These are phyloP conservation scores for Diversispora eburnea DNA, from an alignment of 192 early-diverging fungal genomes.

Conservation along the genomic window DNA sequence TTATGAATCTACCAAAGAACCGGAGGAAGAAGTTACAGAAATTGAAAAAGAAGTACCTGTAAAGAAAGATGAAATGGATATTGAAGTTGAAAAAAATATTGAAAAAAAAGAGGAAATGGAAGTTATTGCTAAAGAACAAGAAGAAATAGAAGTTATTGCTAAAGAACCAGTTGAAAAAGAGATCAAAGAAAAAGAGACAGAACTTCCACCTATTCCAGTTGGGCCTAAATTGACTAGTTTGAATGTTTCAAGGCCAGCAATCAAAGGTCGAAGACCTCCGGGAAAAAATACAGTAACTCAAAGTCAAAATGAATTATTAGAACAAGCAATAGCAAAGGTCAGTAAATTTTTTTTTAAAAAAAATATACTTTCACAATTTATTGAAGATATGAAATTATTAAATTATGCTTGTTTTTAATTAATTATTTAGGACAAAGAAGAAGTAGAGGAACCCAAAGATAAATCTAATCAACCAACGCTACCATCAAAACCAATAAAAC, in stretches of 20 bases:
- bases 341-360: background rate
- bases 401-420: background rate
- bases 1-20: too few relatives aligned
- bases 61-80: background rate
- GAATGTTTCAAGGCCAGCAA: background rate
- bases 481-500: conserved; percentile 39
- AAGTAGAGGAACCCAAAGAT: conserved; percentile 16
- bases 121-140: background rate
- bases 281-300: background rate
- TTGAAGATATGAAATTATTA: background rate
- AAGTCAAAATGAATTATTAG: conserved; percentile 9
- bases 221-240: conserved; percentile 27
- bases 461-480: conserved; percentile 20
- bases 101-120: background rate
- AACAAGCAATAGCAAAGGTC: conserved; percentile 6
- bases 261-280: conserved; percentile 2
- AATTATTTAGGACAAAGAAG: conserved; percentile 2
- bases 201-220: conserved; percentile 31
- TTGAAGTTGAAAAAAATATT: background rate
- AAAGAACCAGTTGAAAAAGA: conserved; percentile 29
- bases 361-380: background rate
- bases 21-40: too few relatives aligned
- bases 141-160: background rate
- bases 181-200: conserved; percentile 34
- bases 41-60: too few relatives aligned